Conservation (phyloP, 306 rosid species). For the Gynostemma pentaphyllum region DNA sequence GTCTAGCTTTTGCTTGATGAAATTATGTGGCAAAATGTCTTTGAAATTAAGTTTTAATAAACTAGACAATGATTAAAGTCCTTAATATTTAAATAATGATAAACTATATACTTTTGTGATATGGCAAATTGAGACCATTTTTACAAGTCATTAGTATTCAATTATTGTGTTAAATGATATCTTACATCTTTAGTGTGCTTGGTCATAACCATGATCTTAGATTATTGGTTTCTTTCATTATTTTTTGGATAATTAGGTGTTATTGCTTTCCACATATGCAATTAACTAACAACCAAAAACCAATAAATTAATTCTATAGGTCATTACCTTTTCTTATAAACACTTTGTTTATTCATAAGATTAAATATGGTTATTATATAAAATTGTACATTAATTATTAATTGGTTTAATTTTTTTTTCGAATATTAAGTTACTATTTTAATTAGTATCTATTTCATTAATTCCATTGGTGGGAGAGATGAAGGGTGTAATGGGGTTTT, state of each 20-base stretch:
- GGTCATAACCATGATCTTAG: neutral
- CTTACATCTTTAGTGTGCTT: conserved; percentile 4
- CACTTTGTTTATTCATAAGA: neutral
- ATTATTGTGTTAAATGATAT: conserved; percentile 4
- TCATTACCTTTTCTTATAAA: neutral
- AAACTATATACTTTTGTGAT: neutral
- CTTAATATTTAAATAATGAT: neutral
- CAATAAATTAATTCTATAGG: neutral
- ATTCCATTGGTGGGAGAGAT: no score
- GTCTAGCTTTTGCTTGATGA: neutral
- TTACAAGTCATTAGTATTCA: neutral
- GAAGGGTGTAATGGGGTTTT: no score
- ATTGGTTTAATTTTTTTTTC: no score
- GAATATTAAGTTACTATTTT: no score
- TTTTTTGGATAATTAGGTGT: neutral
- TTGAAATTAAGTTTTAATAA: neutral
- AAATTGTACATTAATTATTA: no score
- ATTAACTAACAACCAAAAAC: neutral
- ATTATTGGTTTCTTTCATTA: neutral
- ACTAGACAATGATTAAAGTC: neutral
- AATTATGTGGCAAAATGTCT: conserved; percentile 1
- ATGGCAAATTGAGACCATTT: neutral
- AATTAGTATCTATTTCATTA: no score
- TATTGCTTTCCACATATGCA: conserved; percentile 7
- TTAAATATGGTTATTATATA: neutral